Evolutionary conservation across 495 filamentous ascomycete genomes (phyloP).

Genomic region (Amphirosellinia nigrospora): DNA sequence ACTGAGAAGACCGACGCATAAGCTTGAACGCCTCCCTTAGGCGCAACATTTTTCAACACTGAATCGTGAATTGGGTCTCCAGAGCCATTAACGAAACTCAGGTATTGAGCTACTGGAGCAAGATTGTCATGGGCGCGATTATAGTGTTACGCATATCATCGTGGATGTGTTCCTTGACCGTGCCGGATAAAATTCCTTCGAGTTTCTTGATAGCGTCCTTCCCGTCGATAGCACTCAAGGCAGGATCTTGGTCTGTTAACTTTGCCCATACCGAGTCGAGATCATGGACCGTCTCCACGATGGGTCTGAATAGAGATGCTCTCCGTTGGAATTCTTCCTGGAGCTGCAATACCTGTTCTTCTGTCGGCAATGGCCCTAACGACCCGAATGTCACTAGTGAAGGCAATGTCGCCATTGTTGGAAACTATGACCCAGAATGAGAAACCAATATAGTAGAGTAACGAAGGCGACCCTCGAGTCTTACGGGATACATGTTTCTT

Average conservation of each 20-base stretch:
- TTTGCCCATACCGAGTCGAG: neutral
- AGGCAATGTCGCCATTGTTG: neutral
- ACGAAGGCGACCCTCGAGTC: neutral
- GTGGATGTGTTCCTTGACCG: neutral
- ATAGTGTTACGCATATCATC: conserved; percentile 5
- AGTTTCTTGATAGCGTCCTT: neutral
- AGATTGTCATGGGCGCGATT: neutral
- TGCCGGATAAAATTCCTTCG: neutral
- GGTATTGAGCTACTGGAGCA: neutral
- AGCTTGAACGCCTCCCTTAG: conserved; percentile 36
- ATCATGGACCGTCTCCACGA: neutral
- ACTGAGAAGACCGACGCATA: conserved; percentile 48
- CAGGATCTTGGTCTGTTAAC: neutral
- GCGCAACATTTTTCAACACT: neutral
- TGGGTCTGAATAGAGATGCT: conserved; percentile 3
- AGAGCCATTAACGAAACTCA: neutral
- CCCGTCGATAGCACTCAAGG: neutral
- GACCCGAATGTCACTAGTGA: conserved; percentile 14
- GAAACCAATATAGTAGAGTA: neutral
- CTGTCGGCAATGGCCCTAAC: neutral
- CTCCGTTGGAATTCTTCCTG: neutral
- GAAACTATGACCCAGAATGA: neutral
- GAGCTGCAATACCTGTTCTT: conserved; percentile 9
- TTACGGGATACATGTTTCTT: neutral
- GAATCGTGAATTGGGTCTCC: conserved; percentile 1